Percentiles rank a stretch among this genome's conserved stretches.
phyloP scores from a whole-genome alignment of 805 yeast genomes.

The Kockiozyma suomiensis region DNA sequence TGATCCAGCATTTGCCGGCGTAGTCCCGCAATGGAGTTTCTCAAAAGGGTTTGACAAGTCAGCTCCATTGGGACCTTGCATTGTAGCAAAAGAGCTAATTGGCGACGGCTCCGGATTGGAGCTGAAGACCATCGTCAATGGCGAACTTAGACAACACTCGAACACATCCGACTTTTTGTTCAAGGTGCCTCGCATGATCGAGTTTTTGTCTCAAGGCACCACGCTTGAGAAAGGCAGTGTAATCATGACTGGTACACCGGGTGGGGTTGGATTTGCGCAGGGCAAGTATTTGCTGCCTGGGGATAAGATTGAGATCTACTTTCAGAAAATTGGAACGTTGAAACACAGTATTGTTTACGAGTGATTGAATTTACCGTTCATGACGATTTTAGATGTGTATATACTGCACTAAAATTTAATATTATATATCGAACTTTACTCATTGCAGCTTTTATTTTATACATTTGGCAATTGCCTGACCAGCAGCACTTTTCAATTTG shows the following conservation, averaged over 20 bases:
- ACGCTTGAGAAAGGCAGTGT: slow-evolving; percentile 56
- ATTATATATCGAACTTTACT: neutral
- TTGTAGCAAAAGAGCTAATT: slow-evolving; percentile 43
- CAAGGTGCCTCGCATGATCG: slow-evolving; percentile 46
- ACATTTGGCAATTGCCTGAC: too few relatives aligned
- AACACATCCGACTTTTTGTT: slow-evolving; percentile 49
- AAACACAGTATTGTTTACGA: neutral
- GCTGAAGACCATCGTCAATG: neutral
- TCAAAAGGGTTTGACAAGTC: slow-evolving; percentile 57
- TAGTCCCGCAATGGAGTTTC: slow-evolving; percentile 48
- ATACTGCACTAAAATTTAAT: neutral
- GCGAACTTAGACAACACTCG: neutral
- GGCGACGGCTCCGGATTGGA: slow-evolving; percentile 1
- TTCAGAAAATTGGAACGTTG: neutral
- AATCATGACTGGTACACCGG: slow-evolving; percentile 58
- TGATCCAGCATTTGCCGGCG: slow-evolving; percentile 46
- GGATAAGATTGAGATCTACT: neutral
- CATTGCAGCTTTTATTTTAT: too few relatives aligned
- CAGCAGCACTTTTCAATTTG: too few relatives aligned
- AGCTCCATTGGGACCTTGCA: slow-evolving; percentile 60
- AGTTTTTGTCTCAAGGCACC: slow-evolving; percentile 53
- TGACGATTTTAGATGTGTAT: too few relatives aligned
- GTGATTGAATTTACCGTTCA: neutral
- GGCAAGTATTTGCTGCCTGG: neutral
- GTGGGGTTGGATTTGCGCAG: slow-evolving; percentile 48